These are phyloP conservation scores for Exophiala alcalophila DNA, from an alignment of 2,329 filamentous ascomycete species.

Conservation along the genomic window DNA sequence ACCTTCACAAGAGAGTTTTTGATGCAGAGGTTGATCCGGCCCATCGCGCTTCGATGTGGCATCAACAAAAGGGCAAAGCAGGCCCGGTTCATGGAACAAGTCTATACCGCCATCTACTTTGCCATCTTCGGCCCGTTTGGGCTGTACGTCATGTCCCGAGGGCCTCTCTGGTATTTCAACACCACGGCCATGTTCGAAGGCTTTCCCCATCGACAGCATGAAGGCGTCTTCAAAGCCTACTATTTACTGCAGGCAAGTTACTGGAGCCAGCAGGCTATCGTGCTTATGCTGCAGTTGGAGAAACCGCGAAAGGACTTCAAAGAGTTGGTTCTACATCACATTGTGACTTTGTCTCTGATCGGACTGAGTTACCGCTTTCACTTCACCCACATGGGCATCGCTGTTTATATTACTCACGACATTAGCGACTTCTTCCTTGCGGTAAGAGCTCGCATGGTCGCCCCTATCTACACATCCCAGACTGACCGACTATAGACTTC, in stretches of 20 bases:
- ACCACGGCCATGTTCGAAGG: conserved; percentile 77
- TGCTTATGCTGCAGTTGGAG: conserved; percentile 76
- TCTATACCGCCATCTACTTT: conserved; percentile 86
- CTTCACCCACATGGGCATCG: conserved; percentile 84
- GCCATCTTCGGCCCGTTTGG: conserved; percentile 71
- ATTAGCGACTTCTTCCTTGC: conserved; percentile 89
- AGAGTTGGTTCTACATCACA: conserved; percentile 80
- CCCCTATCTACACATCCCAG: conserved; percentile 6
- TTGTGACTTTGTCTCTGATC: conserved; percentile 76
- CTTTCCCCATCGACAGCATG: conserved; percentile 75
- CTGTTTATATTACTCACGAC: conserved; percentile 86
- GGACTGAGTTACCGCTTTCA: conserved; percentile 82
- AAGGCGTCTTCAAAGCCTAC: conserved; percentile 79
- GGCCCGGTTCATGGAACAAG: conserved; percentile 84
- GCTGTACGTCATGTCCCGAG: conserved; percentile 75
- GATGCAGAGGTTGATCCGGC: conserved; percentile 79
- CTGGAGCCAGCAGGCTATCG: conserved; percentile 85
- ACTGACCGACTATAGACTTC: conserved; percentile 57
- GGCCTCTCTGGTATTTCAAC: conserved; percentile 79
- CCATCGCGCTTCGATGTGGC: conserved; percentile 64
- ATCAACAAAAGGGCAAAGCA: conserved; percentile 70
- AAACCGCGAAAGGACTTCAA: conserved; percentile 87
- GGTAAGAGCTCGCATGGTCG: conserved; percentile 51
- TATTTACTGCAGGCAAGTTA: conserved; percentile 86
- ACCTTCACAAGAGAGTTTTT: conserved; percentile 86